Conservation (phyloP, 2,329 filamentous ascomycete genomes). For the Rasamsonia emersonii region DNA sequence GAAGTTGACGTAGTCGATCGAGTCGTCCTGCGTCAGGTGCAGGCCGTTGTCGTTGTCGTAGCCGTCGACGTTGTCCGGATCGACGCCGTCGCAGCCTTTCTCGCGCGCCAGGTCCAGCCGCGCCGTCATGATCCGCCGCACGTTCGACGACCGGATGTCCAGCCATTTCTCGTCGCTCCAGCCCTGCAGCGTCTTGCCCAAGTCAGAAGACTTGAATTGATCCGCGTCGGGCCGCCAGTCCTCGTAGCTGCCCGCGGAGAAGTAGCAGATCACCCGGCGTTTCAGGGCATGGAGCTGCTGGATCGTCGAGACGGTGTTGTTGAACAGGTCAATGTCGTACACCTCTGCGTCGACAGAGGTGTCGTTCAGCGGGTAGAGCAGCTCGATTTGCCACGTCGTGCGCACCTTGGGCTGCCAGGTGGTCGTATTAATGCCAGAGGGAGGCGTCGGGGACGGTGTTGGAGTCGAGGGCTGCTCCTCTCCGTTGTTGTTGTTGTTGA, state of each 20-base stretch:
- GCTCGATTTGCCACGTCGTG: constrained; percentile 55
- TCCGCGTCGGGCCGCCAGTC: constrained; percentile 50
- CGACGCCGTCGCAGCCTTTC: constrained; percentile 61
- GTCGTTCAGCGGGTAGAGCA: constrained; percentile 35
- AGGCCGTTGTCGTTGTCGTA: constrained; percentile 59
- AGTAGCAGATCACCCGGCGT: constrained; percentile 65
- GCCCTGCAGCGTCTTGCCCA: constrained; percentile 51
- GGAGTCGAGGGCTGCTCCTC: constrained; percentile 15
- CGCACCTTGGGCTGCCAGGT: constrained; percentile 47
- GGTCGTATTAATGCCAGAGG: constrained; percentile 13
- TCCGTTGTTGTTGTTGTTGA: constrained; percentile 27
- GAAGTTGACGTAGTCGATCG: constrained; percentile 53
- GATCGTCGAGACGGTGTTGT: constrained; percentile 42
- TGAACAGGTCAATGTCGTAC: constrained; percentile 56
- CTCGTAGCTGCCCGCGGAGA: constrained; percentile 63
- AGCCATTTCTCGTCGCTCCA: constrained; percentile 64
- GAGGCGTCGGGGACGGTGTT: constrained; percentile 14
- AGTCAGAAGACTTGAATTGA: constrained; percentile 47
- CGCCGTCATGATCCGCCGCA: constrained; percentile 56
- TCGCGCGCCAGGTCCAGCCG: constrained; percentile 50
- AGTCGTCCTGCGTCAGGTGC: constrained; percentile 47
- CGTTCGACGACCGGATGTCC: constrained; percentile 47
- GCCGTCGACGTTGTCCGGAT: constrained; percentile 63
- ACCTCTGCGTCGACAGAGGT: constrained; percentile 45
- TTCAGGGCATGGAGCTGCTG: constrained; percentile 40